A percentile compares a stretch with the other conserved stretches of the same genome.
phyloP scores from a whole-genome alignment of 2,329 filamentous ascomycete species.

The Knoxdaviesia capensis region DNA sequence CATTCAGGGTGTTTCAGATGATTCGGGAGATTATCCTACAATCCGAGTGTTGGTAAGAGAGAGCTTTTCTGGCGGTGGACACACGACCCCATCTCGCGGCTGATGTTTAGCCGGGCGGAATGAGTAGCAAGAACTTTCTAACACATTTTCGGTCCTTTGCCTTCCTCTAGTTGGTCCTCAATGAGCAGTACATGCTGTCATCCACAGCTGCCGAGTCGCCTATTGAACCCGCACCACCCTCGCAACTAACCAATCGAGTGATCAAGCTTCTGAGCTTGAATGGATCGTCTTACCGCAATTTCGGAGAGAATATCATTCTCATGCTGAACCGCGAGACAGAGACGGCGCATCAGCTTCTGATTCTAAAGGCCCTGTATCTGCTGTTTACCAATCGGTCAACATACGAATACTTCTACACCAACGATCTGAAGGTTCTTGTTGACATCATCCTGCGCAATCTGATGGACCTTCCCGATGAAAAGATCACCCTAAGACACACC shows the following conservation, averaged over 20 bases:
- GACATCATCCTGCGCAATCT: conserved; percentile 94
- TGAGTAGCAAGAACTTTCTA: conserved; percentile 5
- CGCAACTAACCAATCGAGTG: conserved; percentile 65
- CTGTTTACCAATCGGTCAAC: conserved; percentile 83
- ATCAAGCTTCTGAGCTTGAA: conserved; percentile 75
- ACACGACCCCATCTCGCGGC: neutral
- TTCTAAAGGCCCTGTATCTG: conserved; percentile 85
- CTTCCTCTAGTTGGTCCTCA: conserved; percentile 56
- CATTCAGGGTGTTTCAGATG: conserved; percentile 72
- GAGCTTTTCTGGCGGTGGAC: neutral
- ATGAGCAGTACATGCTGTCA: conserved; percentile 93
- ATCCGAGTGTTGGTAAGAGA: conserved; percentile 67
- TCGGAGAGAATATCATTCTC: conserved; percentile 93
- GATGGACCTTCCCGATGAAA: conserved; percentile 82
- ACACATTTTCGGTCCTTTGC: too few relatives aligned
- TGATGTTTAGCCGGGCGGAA: neutral
- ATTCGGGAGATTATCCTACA: conserved; percentile 77
- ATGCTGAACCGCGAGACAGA: conserved; percentile 89
- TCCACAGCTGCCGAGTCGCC: conserved; percentile 28
- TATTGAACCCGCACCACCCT: conserved; percentile 12
- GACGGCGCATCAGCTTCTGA: conserved; percentile 85
- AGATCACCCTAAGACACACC: conserved; percentile 61
- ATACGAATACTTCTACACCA: conserved; percentile 97
- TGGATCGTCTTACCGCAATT: conserved; percentile 71
- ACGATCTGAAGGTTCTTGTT: conserved; percentile 80